phyloP scores from a whole-genome alignment of 164 flowering plant species.

The Tetracentron sinense region DNA sequence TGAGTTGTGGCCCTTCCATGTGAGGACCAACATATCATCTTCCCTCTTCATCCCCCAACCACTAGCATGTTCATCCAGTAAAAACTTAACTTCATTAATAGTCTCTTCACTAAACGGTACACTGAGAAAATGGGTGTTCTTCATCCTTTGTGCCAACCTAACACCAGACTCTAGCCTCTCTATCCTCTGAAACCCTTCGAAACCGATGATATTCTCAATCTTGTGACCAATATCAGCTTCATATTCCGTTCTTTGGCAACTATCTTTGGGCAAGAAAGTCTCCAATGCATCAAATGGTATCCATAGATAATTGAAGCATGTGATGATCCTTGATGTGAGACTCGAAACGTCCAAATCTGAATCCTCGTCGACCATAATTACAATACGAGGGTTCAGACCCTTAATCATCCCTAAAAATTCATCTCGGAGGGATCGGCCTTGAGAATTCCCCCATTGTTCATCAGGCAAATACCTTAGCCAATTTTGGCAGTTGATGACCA shows the following conservation, averaged over 20 bases:
- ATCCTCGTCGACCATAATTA: conserved; percentile 67
- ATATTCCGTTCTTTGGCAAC: conserved; percentile 52
- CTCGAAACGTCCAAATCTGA: conserved; percentile 44
- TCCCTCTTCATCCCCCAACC: conserved; percentile 92
- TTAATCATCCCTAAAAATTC: conserved; percentile 42
- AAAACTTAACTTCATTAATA: conserved; percentile 41
- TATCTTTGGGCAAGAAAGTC: conserved; percentile 71
- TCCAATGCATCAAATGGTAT: conserved; percentile 79
- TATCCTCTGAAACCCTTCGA: conserved; percentile 57
- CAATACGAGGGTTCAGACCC: conserved; percentile 45
- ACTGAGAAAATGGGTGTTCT: conserved; percentile 33
- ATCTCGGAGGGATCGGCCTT: conserved; percentile 32
- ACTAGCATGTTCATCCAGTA: conserved; percentile 79
- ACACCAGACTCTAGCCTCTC: conserved; percentile 58
- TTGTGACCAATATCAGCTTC: conserved; percentile 69
- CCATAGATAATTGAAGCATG: conserved; percentile 74
- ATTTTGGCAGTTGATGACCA: conserved; percentile 67
- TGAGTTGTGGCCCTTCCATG: conserved; percentile 86
- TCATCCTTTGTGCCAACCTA: conserved; percentile 44
- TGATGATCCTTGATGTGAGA: conserved; percentile 53
- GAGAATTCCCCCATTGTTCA: conserved; percentile 20
- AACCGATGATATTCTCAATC: conserved; percentile 66
- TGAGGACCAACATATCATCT: conserved; percentile 69
- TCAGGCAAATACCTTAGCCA: conserved; percentile 64
- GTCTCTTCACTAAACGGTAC: conserved; percentile 63